Conservation (phyloP, 169 alveolate genomes). For the Cytauxzoon felis region DNA sequence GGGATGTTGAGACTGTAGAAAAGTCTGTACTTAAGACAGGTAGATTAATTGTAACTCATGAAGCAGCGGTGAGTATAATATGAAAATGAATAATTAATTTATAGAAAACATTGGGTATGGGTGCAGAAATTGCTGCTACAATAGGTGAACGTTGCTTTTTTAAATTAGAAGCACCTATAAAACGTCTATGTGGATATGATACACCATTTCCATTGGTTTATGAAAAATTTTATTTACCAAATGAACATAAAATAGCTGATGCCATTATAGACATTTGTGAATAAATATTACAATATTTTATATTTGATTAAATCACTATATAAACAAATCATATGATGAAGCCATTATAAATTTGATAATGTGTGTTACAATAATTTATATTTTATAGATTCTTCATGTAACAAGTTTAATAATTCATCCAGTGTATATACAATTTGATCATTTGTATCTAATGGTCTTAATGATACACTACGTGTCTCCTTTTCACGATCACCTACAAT, state of each 20-base stretch:
- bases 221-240: slow-evolving; percentile 91
- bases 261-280: slow-evolving; percentile 80
- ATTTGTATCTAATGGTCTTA: slow-evolving; percentile 81
- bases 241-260: slow-evolving; percentile 82
- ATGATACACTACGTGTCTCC: slow-evolving; percentile 75
- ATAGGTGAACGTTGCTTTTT: slow-evolving; percentile 89
- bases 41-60: slow-evolving; percentile 89
- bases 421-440: slow-evolving; percentile 69
- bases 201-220: slow-evolving; percentile 94
- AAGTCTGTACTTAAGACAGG: slow-evolving; percentile 91
- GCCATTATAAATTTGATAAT: background rate
- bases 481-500: slow-evolving; percentile 97
- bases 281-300: background rate
- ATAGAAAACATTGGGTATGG: slow-evolving; percentile 82
- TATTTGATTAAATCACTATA: background rate
- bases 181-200: slow-evolving; percentile 93
- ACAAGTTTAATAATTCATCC: slow-evolving; percentile 60
- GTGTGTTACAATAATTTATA: background rate
- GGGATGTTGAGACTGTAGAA: slow-evolving; percentile 91
- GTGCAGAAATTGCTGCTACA: slow-evolving; percentile 90
- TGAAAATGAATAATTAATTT: background rate
- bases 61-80: slow-evolving; percentile 83
- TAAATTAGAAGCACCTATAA: slow-evolving; percentile 91
- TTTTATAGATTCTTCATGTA: background rate
- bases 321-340: background rate